Evolutionary conservation across 2,329 filamentous ascomycete genomes (phyloP), one percentile per base, ranked within the genome.

Genomic region (Sclerotinia sclerotiorum): DNA sequence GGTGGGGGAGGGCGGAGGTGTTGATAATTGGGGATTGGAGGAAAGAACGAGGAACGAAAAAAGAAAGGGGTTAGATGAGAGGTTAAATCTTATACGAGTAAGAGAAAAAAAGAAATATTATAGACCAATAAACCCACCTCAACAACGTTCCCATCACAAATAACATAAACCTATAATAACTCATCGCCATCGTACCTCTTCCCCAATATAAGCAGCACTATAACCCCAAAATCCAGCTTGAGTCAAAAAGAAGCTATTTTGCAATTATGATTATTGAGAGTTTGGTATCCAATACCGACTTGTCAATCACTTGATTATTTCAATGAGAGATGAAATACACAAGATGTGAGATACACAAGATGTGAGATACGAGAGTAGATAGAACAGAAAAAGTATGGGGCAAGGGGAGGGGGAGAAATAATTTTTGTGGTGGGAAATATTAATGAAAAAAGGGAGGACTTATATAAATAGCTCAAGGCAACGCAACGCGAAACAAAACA

Each of bases 81-180:
- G 11, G 8, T 5, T 2, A n/a, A n/a, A n/a, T n/a, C n/a, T n/a
- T n/a, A n/a, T 27, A 15, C 5, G 5, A 13, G 0, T 2, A 32
- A 5, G 19, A 21, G 35, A 55, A 6, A 29, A 55, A 35, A 39
- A 70, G 69, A 80, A 69, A 49, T 21, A 81, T 79, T 74, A 80
- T 76, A 17, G 70, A 66, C 73, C 77, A 80, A 70, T 81, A 80
- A 8, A 77, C 58, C 17, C 67, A 75, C 55, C 77, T 75, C 42
- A 79, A 69, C 17, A 57, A 42, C n/a, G n/a, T n/a, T n/a, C 29
- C 73, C 74, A 69, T 80, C 79, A 70, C 79, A 81, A 69, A 79
- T 81, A 68, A 81, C 69, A 79, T 81, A 68, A 82, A 82, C 6
- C 77, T 75, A 54, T 81, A 76, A 68, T 82, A 82, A 42, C 81